Evolutionary conservation across 257 asterid species (phyloP).

Genomic region (Linaria vulgaris): DNA sequence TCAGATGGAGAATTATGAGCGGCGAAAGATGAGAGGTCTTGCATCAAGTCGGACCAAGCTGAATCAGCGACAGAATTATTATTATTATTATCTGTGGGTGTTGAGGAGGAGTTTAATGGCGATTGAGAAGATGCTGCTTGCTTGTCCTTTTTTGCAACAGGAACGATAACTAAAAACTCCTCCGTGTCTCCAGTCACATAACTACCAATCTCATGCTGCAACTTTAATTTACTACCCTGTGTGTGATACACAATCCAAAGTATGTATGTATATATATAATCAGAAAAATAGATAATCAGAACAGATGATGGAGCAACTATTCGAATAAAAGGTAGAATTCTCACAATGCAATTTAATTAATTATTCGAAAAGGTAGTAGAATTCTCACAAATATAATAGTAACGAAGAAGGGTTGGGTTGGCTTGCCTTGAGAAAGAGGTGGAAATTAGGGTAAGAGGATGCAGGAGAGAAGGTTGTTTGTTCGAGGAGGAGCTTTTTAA

Average conservation of each 20-base stretch:
- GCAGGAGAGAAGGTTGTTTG: slow-evolving; percentile 49
- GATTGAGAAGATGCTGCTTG: slow-evolving; percentile 34
- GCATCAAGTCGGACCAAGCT: slow-evolving; percentile 73
- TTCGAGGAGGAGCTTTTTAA: slow-evolving; percentile 53
- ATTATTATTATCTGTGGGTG: no score
- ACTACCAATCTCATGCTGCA: slow-evolving; percentile 54
- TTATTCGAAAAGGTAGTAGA: no score
- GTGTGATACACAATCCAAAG: neutral
- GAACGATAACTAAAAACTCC: slow-evolving; percentile 72
- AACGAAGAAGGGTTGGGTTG: neutral
- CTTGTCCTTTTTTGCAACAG: slow-evolving; percentile 58
- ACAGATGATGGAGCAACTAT: no score
- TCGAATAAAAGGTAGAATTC: no score
- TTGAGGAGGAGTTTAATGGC: slow-evolving; percentile 23
- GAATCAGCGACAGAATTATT: no score
- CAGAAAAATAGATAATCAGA: neutral
- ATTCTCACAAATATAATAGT: no score
- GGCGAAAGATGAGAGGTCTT: slow-evolving; percentile 55
- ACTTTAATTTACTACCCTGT: slow-evolving; percentile 74
- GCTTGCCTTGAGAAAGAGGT: slow-evolving; percentile 68
- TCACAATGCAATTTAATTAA: no score
- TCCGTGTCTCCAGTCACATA: slow-evolving; percentile 40
- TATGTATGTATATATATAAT: neutral
- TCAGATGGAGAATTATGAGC: slow-evolving; percentile 24
- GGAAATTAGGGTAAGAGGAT: slow-evolving; percentile 66